Conservation (phyloP, 345 rosid genomes). For the Streptanthus diversifolius region DNA sequence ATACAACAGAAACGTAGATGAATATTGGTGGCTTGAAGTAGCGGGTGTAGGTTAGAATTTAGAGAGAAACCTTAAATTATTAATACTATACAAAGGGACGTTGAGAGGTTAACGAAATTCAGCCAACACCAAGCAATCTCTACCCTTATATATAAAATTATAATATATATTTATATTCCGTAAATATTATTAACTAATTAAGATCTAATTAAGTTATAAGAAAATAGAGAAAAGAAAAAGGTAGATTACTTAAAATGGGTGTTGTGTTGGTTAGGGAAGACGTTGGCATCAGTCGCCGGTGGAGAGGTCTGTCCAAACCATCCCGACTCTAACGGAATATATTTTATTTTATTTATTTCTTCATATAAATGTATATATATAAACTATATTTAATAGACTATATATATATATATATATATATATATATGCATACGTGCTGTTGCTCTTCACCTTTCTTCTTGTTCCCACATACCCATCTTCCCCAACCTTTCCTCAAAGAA, state of each 20-base stretch:
- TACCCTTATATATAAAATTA: background rate
- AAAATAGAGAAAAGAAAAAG: background rate
- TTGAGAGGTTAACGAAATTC: slow-evolving; percentile 73
- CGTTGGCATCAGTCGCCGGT: slow-evolving; percentile 63
- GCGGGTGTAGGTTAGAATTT: slow-evolving; percentile 53
- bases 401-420: background rate
- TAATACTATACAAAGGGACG: slow-evolving; percentile 36
- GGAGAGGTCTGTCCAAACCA: slow-evolving; percentile 49
- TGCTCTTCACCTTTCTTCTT: slow-evolving; percentile 40
- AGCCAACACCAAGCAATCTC: slow-evolving; percentile 64
- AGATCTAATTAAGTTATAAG: background rate
- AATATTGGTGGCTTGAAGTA: slow-evolving; percentile 40
- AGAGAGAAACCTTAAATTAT: slow-evolving; percentile 43
- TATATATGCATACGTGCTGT: slow-evolving; percentile 18
- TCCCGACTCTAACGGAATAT: slow-evolving; percentile 56
- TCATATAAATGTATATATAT: background rate
- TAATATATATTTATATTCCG: background rate
- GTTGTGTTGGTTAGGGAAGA: slow-evolving; percentile 62
- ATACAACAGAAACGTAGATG: slow-evolving; percentile 33
- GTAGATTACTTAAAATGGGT: slow-evolving; percentile 48
- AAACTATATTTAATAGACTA: background rate
- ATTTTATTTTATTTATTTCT: background rate
- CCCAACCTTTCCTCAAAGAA: slow-evolving; percentile 21
- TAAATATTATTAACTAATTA: background rate
- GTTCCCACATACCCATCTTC: slow-evolving; percentile 36